Base-by-base conservation (phyloP, 2,329 filamentous ascomycete genomes). In the Golovinomyces cichoracearum region DNA sequence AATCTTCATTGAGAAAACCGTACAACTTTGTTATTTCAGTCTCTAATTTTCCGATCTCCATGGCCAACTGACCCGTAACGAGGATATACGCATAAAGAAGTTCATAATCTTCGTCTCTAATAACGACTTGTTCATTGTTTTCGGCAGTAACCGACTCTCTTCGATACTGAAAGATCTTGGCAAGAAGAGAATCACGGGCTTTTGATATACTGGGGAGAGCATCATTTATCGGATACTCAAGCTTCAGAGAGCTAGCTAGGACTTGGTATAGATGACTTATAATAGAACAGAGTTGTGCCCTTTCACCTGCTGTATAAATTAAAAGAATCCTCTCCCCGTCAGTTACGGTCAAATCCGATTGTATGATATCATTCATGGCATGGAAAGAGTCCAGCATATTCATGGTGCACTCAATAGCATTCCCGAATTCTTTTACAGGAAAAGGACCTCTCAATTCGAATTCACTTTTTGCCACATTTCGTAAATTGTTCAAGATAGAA, bases 321-420 rank as follows among this genome's bases (percentile, higher is more conserved):
- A 98, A 66, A 33, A 95, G 71, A 7, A 80, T 78, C 49, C 79
- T 76, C 64, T 95, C 88, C 3, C 88, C 86, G 23, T 79, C 73
- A 2, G 78, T 84, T 1, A 83, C 73, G 33, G 73, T 72, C 10
- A 78, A 68, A 51, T 88, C 82, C 58, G 86, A 88, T 58, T 81
- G 72, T 33, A 93, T 85, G 53, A 94, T 78, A 10, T 94, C 74
- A 53, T 88, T 92, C 83, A 98, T 93, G 47, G 86, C 84, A 59
- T 95, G 86, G 62, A 98, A 94, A 33, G 83, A 80, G 63, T 94
- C 86, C 4, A 95, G 74, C 64, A 94, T 83, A 48, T 80, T 77
- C 53, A 80, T 78, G 0, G 86, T 93, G 9, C 79, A 79, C 21
- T 74, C 73, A 60, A 95, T 72, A 50, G 95, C 80, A 31, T 76